phyloP scores from a whole-genome alignment of 2,329 filamentous ascomycete genomes.

The Tolypocladium capitatum region DNA sequence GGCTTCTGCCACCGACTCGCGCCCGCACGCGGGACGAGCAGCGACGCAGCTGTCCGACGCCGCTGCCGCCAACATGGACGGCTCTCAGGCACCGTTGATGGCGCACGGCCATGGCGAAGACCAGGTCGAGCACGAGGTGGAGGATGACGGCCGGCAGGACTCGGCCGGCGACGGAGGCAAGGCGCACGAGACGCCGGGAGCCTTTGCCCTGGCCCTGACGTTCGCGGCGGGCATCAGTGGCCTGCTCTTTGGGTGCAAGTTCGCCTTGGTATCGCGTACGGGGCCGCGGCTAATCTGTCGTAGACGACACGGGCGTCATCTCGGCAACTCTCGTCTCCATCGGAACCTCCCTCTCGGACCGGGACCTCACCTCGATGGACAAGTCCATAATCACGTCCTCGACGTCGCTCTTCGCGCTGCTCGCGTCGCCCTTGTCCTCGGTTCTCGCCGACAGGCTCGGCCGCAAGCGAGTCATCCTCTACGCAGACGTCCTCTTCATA shows the following conservation, averaged over 20 bases:
- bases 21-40: background rate
- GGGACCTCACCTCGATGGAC: conserved; percentile 46
- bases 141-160: conserved; percentile 10
- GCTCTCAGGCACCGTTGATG: conserved; percentile 26
- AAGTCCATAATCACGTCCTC: conserved; percentile 60
- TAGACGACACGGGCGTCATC: conserved; percentile 56
- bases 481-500: conserved; percentile 55
- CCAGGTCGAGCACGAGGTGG: conserved; percentile 17
- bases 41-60: background rate
- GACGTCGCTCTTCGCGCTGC: conserved; percentile 52
- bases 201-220: conserved; percentile 49
- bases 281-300: conserved; percentile 3
- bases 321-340: conserved; percentile 55
- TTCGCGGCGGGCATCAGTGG: conserved; percentile 54
- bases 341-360: conserved; percentile 42
- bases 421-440: conserved; percentile 50
- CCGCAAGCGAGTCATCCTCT: conserved; percentile 47
- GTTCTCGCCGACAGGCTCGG: conserved; percentile 49
- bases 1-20: background rate
- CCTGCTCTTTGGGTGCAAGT: conserved; percentile 53
- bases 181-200: conserved; percentile 20
- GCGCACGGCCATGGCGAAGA: conserved; percentile 14
- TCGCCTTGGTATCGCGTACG: background rate
- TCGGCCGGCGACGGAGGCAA: conserved; percentile 14
- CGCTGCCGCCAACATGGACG: conserved; percentile 16